Evolutionary conservation across 306 rosid genomes (phyloP), one percentile per base, ranked within the genome.

Genomic region (Ochetophila trinervis): DNA sequence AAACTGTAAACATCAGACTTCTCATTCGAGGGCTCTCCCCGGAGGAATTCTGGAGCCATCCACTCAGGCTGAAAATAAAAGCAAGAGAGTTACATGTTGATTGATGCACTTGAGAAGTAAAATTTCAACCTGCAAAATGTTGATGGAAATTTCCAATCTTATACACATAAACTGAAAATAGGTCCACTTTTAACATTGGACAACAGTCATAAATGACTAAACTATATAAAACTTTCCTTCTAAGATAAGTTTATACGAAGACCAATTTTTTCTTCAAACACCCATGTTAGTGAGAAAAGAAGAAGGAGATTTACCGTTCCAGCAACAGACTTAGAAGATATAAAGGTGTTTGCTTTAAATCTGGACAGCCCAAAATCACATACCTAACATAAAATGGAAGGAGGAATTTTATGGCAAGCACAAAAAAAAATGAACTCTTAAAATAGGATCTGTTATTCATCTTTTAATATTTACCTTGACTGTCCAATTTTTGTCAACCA

Each of bases 1-100:
- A 90, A 93, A 70, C 99, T 93, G 81, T 81, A 93, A 48, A 93
- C 93, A 4, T 93, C 98, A n/a, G 98, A 79, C 81, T 93, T 93
- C 81, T 93, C 99, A 69, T 90, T 85, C 23, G 97, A 86, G 42
- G 97, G 97, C 68, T 93, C 99, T 64, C 96, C 99, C 0, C 96
- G 97, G 62, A 93, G 99, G 79, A 93, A 93, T 66, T 93, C 97
- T 5, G 99, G 99, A 78, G 99, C 99, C 99, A 93, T 93, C 99
- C 99, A 93, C 91, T 90, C 99, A 0, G 96, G 94, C 99, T 93
- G 80, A 79, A 90, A 87, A 81, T 54, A 83, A 82, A 78, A 80
- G 60, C 34, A 80, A 74, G 69, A 69, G 68, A 67, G 86, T 83
- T 78, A 80, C 65, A 76, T 78, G 69, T 53, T 69, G 74, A 63